These are phyloP conservation scores for Neoscytalidium dimidiatum DNA, from an alignment of 2,329 filamentous ascomycete species.

Conservation along the genomic window DNA sequence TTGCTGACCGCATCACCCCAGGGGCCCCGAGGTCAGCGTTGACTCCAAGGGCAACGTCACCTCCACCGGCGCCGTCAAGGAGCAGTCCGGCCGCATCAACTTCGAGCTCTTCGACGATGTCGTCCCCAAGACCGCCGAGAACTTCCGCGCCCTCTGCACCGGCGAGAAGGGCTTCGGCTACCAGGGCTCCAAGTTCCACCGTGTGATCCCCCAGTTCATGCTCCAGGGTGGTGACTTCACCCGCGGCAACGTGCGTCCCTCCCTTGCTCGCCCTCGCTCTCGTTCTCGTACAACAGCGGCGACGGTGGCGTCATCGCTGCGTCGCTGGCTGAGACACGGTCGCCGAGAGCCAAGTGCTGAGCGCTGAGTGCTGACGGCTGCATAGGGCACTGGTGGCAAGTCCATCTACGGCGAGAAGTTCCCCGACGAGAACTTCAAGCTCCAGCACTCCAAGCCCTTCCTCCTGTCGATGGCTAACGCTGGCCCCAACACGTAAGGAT, in stretches of 20 bases:
- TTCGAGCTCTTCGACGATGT: conserved; percentile 85
- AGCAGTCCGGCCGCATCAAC: conserved; percentile 80
- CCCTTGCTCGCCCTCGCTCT: too few relatives aligned
- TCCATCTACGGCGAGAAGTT: conserved; percentile 97
- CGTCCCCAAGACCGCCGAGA: conserved; percentile 84
- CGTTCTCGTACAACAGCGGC: not conserved
- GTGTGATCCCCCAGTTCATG: conserved; percentile 92
- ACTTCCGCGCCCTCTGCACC: conserved; percentile 85
- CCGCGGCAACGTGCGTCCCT: conserved; percentile 74
- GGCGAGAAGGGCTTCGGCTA: conserved; percentile 82
- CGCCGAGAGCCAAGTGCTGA: not conserved
- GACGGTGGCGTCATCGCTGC: conserved; percentile 3
- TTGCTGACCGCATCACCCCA: conserved; percentile 49
- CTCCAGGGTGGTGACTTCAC: conserved; percentile 96
- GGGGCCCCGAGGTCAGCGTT: conserved; percentile 69
- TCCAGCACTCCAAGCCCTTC: conserved; percentile 73
- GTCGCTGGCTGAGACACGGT: conserved; percentile 24
- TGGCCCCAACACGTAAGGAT: conserved; percentile 79
- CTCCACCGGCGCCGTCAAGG: conserved; percentile 50
- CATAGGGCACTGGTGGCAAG: conserved; percentile 82
- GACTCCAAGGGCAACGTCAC: conserved; percentile 56
- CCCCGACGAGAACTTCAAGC: conserved; percentile 84
- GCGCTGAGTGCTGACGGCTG: conserved; percentile 7
- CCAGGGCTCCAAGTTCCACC: conserved; percentile 83
- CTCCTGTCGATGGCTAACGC: conserved; percentile 95